Base-by-base conservation (phyloP, 108 stramenopile species). In the Skeletonema tropicum region DNA sequence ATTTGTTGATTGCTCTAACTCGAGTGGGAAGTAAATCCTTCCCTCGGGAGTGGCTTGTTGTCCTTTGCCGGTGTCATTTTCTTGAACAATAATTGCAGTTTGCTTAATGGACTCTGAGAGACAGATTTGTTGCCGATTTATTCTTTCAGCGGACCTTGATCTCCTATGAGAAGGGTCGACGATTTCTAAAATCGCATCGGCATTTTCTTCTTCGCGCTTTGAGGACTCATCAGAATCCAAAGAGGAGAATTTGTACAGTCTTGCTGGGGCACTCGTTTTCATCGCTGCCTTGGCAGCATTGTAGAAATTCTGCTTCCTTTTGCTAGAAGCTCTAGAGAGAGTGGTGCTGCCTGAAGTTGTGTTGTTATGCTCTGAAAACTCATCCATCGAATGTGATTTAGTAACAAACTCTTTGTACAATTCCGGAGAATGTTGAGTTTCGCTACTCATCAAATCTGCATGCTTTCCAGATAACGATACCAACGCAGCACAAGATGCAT, bases 371-470 rank as follows among this genome's bases (percentile, higher is more conserved):
- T 45, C 42, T 45, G 5, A n/a, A 3, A 5, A 14, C 0, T 45
- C 42, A n/a, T 45, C 42, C 15, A 45, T n/a, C 15, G 42, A 33
- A 38, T 39, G 26, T 6, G 30, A 30, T 59, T 59, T 59, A 13
- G 66, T 75, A 36, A 75, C 66, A 60, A 67, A 75, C n/a, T 75
- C 74, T 58, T 66, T 61, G 33, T 67, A 64, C 39, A 75, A 2
- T 42, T 57, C 19, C 7, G 73, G 66, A 17, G 73, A 26, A 6
- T 66, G 14, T 23, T 66, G 26, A n/a, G 25, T 5, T 21, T 14
- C 41, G 23, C 48, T n/a, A 25, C 36, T 60, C 7, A 32, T 42
- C 14, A 19, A 58, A 21, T 67, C 65, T 0, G 64, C 65, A 48
- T 75, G 60, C 9, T 55, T 52, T 10, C 59, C 48, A 6, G 66